Percentiles rank a stretch among this genome's conserved stretches.
These are phyloP conservation scores for Taxawa tesnikishii DNA, from an alignment of 2,329 filamentous ascomycete genomes.

Conservation along the genomic window DNA sequence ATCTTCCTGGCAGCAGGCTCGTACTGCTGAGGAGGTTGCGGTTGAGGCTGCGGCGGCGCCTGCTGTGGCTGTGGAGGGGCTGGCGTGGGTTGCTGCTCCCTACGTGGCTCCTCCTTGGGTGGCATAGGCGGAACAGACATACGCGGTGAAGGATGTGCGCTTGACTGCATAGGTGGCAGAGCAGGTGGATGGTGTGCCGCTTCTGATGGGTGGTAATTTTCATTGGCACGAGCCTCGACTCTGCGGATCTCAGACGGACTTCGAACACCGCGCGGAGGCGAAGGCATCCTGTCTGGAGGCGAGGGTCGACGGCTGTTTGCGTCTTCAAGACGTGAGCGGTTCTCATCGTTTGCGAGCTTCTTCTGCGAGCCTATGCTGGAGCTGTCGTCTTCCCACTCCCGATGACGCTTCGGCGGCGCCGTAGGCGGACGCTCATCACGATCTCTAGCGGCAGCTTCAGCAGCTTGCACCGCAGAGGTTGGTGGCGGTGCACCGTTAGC, in stretches of 20 bases:
- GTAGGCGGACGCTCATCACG: constrained; percentile 64
- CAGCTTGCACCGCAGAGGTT: constrained; percentile 48
- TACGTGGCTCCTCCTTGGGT: constrained; percentile 7
- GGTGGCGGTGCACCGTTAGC: constrained; percentile 59
- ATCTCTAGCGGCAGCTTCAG: constrained; percentile 55
- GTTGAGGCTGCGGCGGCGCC: constrained; percentile 5
- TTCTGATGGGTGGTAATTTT: constrained; percentile 83
- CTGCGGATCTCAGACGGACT: constrained; percentile 60
- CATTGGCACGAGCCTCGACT: constrained; percentile 52
- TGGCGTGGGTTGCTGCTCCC: constrained; percentile 24
- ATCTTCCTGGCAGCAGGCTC: constrained; percentile 90
- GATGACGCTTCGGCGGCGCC: constrained; percentile 65
- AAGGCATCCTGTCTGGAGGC: constrained; percentile 33
- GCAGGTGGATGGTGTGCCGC: constrained; percentile 74
- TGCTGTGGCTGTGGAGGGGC: constrained; percentile 27
- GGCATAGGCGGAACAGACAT: constrained; percentile 39
- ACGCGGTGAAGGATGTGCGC: constrained; percentile 40
- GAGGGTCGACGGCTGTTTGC: constrained; percentile 58
- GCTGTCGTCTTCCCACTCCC: constrained; percentile 85
- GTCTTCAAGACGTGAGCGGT: constrained; percentile 74
- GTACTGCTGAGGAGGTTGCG: constrained; percentile 29
- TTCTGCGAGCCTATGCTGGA: constrained; percentile 42
- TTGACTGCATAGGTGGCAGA: constrained; percentile 35
- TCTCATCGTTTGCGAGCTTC: constrained; percentile 83
- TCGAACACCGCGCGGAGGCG: constrained; percentile 55